Base-by-base conservation (phyloP, 202 grass and related monocot genomes). In the Hordeum pubiflorum region DNA sequence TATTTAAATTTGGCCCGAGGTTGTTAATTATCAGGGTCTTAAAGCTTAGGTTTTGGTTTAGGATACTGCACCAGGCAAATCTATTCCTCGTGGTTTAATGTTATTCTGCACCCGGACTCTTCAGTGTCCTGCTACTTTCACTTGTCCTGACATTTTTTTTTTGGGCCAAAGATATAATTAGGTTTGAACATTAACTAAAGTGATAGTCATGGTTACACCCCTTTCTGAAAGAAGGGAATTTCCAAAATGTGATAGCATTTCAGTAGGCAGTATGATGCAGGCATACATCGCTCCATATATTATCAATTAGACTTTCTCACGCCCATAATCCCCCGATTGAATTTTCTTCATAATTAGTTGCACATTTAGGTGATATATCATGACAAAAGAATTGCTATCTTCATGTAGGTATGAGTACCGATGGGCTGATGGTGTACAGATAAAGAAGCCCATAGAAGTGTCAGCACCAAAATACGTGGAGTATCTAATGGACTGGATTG, bases 401-500 rank as follows among this genome's bases (percentile, higher is more conserved):
- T 88, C 86, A 46, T 87, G 85, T 65, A 99, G 92, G 83, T 99
- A 99, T 1, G 92, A 99, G 75, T 99, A 99, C 82, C 89, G 92
- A 87, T 96, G 96, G 96, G 96, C 96, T 76, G 96, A 99, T 84
- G 96, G 96, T 81, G 92, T 99, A 57, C 89, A 93, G 81, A 99
- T 99, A 91, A 99, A 99, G 80, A 99, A 96, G 63, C 92, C 96
- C 62, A 96, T 99, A 73, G 92, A 99, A 88, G 96, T 96, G 50
- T 96, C 92, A 83, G 96, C 96, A 70, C 96, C 96, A 86, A 99
- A 95, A 84, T 93, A 99, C 69, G 92, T 99, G 21, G 96, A 99
- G 70, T 99, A 95, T 80, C 87, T 99, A 76, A 99, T 99, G 92
- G 92, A 99, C 31, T 99, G 96, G 96, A 95, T 99, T 83, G 96